These are phyloP conservation scores for Colletotrichum liaoningense DNA, from an alignment of 2,329 filamentous ascomycete genomes.

Conservation along the genomic window DNA sequence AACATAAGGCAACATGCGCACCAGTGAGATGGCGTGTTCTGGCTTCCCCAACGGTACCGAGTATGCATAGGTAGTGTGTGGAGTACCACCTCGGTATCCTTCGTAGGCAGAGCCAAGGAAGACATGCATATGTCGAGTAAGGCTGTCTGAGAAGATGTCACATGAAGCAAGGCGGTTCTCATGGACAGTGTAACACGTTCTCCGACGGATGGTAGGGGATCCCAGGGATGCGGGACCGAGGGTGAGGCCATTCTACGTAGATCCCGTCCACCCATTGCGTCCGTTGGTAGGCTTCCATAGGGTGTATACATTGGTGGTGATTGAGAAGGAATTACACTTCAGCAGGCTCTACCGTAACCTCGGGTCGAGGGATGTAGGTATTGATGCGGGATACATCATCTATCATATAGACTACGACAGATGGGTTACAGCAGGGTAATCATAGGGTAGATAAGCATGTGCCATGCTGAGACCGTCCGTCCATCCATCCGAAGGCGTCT, in stretches of 20 bases:
- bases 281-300: background rate
- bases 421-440: background rate
- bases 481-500: background rate
- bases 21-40: background rate
- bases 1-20: background rate
- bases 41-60: background rate
- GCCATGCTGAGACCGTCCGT: background rate
- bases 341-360: background rate
- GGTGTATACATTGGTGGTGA: background rate
- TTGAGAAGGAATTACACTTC: background rate
- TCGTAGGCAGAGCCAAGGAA: background rate
- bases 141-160: background rate
- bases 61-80: background rate
- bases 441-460: background rate
- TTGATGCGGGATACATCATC: background rate
- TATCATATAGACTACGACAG: background rate
- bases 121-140: background rate
- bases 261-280: background rate
- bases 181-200: slow-evolving; percentile 11
- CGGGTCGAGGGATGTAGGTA: slow-evolving; percentile 10
- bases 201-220: slow-evolving; percentile 13
- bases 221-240: background rate
- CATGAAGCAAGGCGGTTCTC: slow-evolving; percentile 15
- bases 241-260: background rate
- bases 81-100: background rate